Evolutionary conservation across 345 rosid species (phyloP).

Genomic region (Salix brachista): DNA sequence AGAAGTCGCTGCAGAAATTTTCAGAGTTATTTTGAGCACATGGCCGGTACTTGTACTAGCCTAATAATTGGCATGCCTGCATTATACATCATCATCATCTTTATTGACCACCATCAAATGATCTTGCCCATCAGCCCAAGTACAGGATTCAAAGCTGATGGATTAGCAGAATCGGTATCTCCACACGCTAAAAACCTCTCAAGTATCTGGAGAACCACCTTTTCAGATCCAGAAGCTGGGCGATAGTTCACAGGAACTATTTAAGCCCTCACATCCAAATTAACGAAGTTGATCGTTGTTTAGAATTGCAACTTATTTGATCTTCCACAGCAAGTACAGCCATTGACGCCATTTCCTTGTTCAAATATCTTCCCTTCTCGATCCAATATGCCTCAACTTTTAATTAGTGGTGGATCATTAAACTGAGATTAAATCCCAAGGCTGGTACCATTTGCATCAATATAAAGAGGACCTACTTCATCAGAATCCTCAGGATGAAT

Average conservation of each 20-base stretch:
- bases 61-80: conserved; percentile 28
- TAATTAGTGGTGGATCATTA: conserved; percentile 28
- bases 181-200: conserved; percentile 25
- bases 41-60: conserved; percentile 22
- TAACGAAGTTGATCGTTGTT: conserved; percentile 16
- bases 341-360: conserved; percentile 33
- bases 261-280: conserved; percentile 38
- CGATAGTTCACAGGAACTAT: conserved; percentile 25
- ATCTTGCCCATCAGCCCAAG: conserved; percentile 94
- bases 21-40: conserved; percentile 26
- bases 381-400: conserved; percentile 26
- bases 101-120: conserved; percentile 82
- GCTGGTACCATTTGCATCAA: conserved; percentile 76
- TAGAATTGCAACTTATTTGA: conserved; percentile 22
- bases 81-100: conserved; percentile 39
- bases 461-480: conserved; percentile 75
- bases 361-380: conserved; percentile 1
- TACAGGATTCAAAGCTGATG: conserved; percentile 61
- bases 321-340: conserved; percentile 31
- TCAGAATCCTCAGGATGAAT: conserved; percentile 45
- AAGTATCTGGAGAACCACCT: conserved; percentile 24
- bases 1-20: conserved; percentile 26
- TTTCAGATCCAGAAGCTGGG: conserved; percentile 37
- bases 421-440: conserved; percentile 72
- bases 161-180: conserved; percentile 57